Evolutionary conservation across 805 yeast species (phyloP).

Genomic region (Saturnispora ahearnii): DNA sequence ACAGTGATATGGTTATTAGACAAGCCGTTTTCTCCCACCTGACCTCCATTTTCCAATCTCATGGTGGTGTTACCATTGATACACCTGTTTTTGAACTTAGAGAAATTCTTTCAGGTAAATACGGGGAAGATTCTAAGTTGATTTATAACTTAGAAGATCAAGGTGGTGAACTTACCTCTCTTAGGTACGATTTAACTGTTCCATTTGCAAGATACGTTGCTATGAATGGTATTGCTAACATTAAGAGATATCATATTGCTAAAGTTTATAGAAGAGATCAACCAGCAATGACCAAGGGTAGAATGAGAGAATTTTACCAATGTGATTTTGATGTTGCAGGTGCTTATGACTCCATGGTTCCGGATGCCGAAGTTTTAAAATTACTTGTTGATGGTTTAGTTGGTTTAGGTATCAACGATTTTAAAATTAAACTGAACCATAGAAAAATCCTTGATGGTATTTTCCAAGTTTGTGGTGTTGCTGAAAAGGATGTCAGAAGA

Average conservation of each 20-base stretch:
- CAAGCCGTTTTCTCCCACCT: conserved; percentile 74
- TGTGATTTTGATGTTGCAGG: conserved; percentile 99
- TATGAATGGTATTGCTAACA: conserved; percentile 80
- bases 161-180: conserved; percentile 94
- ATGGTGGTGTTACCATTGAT: conserved; percentile 97
- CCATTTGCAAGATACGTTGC: conserved; percentile 98
- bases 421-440: conserved; percentile 89
- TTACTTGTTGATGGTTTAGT: conserved; percentile 78
- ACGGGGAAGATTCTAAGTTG: conserved; percentile 96
- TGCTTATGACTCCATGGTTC: conserved; percentile 83
- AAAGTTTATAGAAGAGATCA: conserved; percentile 98
- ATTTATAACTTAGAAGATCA: conserved; percentile 96
- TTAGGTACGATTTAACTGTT: conserved; percentile 94
- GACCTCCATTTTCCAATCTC: conserved; percentile 74
- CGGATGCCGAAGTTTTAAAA: conserved; percentile 85
- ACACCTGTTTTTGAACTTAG: conserved; percentile 97
- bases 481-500: conserved; percentile 86
- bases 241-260: conserved; percentile 94
- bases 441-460: conserved; percentile 94
- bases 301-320: conserved; percentile 99
- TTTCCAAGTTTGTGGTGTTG: conserved; percentile 90
- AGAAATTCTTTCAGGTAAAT: conserved; percentile 92
- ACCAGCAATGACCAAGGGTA: conserved; percentile 99
- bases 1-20: conserved; percentile 92
- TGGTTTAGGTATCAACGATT: conserved; percentile 75